Evolutionary conservation across 768 basidiomycete genomes (phyloP), one percentile per base, ranked within the genome.

Genomic region (Lactifluus piperatus): DNA sequence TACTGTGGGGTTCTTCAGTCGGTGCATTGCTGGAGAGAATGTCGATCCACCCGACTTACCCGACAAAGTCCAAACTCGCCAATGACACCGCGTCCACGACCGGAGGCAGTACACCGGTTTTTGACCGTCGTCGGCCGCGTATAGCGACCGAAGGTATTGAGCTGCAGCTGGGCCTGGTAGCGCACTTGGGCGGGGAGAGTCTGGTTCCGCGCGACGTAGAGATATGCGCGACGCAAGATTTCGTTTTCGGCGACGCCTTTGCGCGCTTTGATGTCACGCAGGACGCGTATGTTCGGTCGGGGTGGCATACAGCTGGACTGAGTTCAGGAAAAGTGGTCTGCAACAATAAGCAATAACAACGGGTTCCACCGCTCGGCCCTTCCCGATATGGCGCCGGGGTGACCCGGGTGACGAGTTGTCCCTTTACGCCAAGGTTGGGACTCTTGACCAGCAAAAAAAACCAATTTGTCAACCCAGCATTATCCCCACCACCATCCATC

Each of bases 131-230:
- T 84, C n/a, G 91, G 88, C 39, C 90, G 83, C 0, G 90, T 86
- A 70, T 91, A 86, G 26, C 82, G 80, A 50, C 81, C 85, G 66
- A 97, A 91, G 5, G 85, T 83, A 72, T 95, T 95, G 51, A 97
- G 77, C 68, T 97, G 93, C 61, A 98, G 75, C 71, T 97, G 94
- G 16, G 95, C 95, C 65, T 94, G 90, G 71, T 94, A 90, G 56
- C 95, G 88, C 48, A 97, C 81, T 69, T 90, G 85, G 2, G 91
- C 78, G 16, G 93, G 85, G n/a, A 97, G 74, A 2, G 86, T 82
- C 69, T 90, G 84, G 74, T 98, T 97, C 60, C 95, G 82, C 24
- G 94, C 93, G 65, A 97, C 88, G 72, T 85, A 93, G 51, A 97
- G 83, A 72, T 95, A 94, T 0, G 95, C 94, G 46, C 91, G 79